These are phyloP conservation scores for Trichoderma virens DNA, from an alignment of 495 filamentous ascomycete species.

Conservation along the genomic window DNA sequence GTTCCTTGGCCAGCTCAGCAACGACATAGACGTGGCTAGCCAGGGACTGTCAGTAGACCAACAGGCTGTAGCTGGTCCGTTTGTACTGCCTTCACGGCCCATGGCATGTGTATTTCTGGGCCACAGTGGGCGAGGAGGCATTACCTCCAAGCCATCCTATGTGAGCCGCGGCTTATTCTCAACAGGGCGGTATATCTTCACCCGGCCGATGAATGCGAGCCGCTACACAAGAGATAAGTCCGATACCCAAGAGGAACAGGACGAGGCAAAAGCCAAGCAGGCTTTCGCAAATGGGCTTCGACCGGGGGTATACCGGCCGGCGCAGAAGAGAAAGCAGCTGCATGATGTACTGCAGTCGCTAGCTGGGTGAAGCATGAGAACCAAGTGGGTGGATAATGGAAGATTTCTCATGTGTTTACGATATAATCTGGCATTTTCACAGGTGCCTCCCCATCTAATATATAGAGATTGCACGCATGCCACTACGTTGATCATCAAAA, in stretches of 20 bases:
- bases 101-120: constrained; percentile 8
- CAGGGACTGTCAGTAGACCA: background rate
- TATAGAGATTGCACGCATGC: too few species aligned
- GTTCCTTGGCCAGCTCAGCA: constrained; percentile 4
- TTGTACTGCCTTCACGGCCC: constrained; percentile 11
- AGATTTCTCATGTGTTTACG: background rate
- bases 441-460: background rate
- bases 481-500: background rate
- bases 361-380: background rate
- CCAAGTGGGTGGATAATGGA: background rate
- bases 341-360: background rate
- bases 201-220: background rate
- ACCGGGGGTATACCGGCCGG: background rate
- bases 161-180: constrained; percentile 8
- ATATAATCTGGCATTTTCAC: background rate
- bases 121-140: background rate
- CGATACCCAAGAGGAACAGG: background rate
- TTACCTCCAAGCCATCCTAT: background rate
- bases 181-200: constrained; percentile 11
- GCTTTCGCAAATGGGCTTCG: background rate
- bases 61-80: constrained; percentile 9
- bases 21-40: background rate
- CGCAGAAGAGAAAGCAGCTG: constrained; percentile 4
- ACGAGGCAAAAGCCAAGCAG: background rate
- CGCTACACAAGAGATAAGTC: background rate